Percentiles rank a stretch among this genome's conserved stretches.
These are phyloP conservation scores for Xylaria sp. DNA, from an alignment of 2,329 filamentous ascomycete genomes.

Conservation along the genomic window DNA sequence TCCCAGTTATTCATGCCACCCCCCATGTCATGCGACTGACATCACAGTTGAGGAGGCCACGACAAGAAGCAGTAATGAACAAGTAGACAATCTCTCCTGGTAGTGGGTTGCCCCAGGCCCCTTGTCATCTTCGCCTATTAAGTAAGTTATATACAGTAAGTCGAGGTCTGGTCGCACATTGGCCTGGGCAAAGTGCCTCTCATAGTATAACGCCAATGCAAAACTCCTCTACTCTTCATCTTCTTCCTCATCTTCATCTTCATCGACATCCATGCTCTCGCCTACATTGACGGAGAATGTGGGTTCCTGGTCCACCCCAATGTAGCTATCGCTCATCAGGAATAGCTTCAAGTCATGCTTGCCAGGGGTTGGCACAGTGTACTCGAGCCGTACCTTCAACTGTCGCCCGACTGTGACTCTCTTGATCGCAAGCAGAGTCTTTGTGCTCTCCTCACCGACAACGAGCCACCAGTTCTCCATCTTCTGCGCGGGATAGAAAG, in stretches of 20 bases:
- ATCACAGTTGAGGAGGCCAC: not conserved
- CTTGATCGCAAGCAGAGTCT: conserved; percentile 87
- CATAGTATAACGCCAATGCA: conserved; percentile 6
- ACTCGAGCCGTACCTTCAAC: conserved; percentile 76
- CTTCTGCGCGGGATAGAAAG: conserved; percentile 89
- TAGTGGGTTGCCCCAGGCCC: conserved; percentile 11
- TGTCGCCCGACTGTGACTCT: conserved; percentile 78
- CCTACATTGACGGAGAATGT: conserved; percentile 78
- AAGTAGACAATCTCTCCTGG: conserved; percentile 4
- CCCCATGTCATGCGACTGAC: not conserved
- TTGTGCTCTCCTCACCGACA: conserved; percentile 85
- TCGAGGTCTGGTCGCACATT: conserved; percentile 20
- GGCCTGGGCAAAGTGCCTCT: conserved; percentile 25
- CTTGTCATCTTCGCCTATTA: conserved; percentile 15
- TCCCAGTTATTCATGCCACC: not conserved
- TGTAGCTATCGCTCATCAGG: conserved; percentile 95
- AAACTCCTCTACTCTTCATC: conserved; percentile 44
- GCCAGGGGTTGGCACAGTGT: conserved; percentile 77
- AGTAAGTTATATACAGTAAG: conserved; percentile 34
- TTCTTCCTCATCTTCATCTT: conserved; percentile 69
- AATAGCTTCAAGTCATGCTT: conserved; percentile 85
- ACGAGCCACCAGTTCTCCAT: conserved; percentile 99
- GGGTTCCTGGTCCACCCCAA: conserved; percentile 94
- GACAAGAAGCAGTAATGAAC: not conserved
- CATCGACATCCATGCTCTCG: conserved; percentile 93